Evolutionary conservation across 495 filamentous ascomycete genomes (phyloP), one percentile per base, ranked within the genome.

Genomic region (Elaphomyces granulatus): DNA sequence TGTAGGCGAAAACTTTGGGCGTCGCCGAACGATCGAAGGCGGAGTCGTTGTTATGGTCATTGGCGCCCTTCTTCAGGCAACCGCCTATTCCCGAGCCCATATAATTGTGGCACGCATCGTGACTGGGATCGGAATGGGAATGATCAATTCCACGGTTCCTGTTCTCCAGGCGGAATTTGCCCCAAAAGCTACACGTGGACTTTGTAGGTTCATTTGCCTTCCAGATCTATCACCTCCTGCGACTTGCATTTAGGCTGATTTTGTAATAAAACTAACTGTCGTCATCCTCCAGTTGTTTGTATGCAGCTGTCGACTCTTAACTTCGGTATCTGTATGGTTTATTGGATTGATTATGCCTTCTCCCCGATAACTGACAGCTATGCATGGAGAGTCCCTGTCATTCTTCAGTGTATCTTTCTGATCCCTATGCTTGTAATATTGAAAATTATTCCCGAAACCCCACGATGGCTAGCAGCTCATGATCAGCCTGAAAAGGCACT

Each of bases 341-440:
- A 69, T 44, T 69, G 66, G 66, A 57, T 69, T 32, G 63, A 69
- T 40, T 64, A 64, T 35, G 66, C 46, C 9, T 66, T 68, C 54
- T 61, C 55, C n/a, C 49, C 51, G 34, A 47, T 54, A 4, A 45
- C 48, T 15, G 47, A 45, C 15, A 59, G 52, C 46, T 56, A 55
- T 0, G 41, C 59, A 1, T 64, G 59, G 59, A 50, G 60, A 0
- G 51, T 64, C 37, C 60, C 60, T 1, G 51, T 60, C 8, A 56
- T 56, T n/a, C 55, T 63, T 37, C 59, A 62, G 44, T 58, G 52
- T 17, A 40, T 54, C 32, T 65, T 61, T 35, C 45, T 63, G 2
- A 33, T 60, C 21, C 50, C 60, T 12, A 45, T 63, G 38, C 31
- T 55, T 15, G 48, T 54, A 15, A 43, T 65, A 1, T 36, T 61